Conservation (phyloP, 495 filamentous ascomycete genomes). For the Sordaria brevicollis region DNA sequence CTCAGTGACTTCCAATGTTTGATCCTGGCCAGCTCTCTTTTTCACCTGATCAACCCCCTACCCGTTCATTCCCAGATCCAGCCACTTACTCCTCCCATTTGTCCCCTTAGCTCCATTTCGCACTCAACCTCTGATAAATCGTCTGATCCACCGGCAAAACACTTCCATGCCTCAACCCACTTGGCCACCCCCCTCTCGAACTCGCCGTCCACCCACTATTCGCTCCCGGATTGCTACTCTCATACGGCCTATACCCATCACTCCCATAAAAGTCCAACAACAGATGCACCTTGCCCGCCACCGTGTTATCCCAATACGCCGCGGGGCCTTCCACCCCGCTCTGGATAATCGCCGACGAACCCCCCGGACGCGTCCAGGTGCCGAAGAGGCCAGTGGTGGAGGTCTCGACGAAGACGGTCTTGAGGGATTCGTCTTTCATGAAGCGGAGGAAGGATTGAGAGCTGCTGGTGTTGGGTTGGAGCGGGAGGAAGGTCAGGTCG, state of each 20-base stretch:
- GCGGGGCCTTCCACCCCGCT: conserved; percentile 40
- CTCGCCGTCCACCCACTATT: conserved; percentile 37
- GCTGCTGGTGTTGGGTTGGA: conserved; percentile 15
- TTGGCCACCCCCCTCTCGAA: conserved; percentile 27
- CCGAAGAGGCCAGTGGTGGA: conserved; percentile 38
- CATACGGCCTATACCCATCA: conserved; percentile 41
- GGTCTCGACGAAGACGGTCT: conserved; percentile 40
- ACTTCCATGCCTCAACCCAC: conserved; percentile 39
- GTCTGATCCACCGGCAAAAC: conserved; percentile 34
- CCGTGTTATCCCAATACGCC: conserved; percentile 36
- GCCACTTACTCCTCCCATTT: neutral
- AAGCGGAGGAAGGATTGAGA: conserved; percentile 32
- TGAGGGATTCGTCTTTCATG: conserved; percentile 43
- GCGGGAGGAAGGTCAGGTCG: conserved; percentile 31
- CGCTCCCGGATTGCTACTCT: conserved; percentile 27
- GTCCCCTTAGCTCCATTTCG: conserved; percentile 26
- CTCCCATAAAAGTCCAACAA: conserved; percentile 41
- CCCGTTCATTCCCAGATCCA: no score
- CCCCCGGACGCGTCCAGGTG: conserved; percentile 39
- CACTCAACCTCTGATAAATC: conserved; percentile 26
- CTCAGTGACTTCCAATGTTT: no score
- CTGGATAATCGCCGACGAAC: conserved; percentile 28
- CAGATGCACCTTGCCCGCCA: conserved; percentile 31
- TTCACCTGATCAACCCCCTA: no score
- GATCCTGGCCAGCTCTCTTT: no score